phyloP scores from a whole-genome alignment of 2,329 filamentous ascomycete genomes.

The Cladosporium sp. region DNA sequence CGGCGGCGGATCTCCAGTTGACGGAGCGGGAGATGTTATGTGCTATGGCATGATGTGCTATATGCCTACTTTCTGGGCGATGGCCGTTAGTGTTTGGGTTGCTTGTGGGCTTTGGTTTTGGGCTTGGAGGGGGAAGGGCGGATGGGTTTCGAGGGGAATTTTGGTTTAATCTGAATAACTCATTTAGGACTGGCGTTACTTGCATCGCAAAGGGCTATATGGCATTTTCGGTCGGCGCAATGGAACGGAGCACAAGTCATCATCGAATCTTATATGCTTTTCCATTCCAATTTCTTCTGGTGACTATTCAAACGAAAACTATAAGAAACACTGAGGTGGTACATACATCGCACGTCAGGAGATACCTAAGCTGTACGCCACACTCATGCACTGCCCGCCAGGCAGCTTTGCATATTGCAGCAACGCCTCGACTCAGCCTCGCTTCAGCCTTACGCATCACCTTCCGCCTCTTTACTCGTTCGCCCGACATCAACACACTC shows the following conservation, averaged over 20 bases:
- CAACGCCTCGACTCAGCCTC: not conserved
- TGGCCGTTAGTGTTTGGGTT: constrained; percentile 75
- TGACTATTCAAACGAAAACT: too few relatives aligned
- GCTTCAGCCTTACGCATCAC: not conserved
- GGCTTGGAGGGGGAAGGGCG: constrained; percentile 77
- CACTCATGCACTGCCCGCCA: not conserved
- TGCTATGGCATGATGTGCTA: constrained; percentile 86
- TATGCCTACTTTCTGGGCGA: constrained; percentile 78
- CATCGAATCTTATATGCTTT: too few relatives aligned
- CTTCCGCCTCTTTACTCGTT: not conserved
- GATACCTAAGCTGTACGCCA: too few relatives aligned
- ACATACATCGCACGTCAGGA: too few relatives aligned
- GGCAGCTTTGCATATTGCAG: not conserved
- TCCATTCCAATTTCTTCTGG: too few relatives aligned
- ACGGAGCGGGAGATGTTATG: constrained; percentile 55
- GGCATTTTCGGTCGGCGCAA: too few relatives aligned
- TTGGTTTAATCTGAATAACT: too few relatives aligned
- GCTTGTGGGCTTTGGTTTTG: constrained; percentile 70
- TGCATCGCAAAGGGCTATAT: too few relatives aligned
- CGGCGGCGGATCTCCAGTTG: constrained; percentile 37
- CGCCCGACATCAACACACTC: too few relatives aligned
- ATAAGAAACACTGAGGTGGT: too few relatives aligned
- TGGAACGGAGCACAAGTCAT: too few relatives aligned
- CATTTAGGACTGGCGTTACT: too few relatives aligned
- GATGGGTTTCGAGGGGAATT: constrained; percentile 76